phyloP scores from a whole-genome alignment of 331 rosid genomes.

The Cydonia oblonga region DNA sequence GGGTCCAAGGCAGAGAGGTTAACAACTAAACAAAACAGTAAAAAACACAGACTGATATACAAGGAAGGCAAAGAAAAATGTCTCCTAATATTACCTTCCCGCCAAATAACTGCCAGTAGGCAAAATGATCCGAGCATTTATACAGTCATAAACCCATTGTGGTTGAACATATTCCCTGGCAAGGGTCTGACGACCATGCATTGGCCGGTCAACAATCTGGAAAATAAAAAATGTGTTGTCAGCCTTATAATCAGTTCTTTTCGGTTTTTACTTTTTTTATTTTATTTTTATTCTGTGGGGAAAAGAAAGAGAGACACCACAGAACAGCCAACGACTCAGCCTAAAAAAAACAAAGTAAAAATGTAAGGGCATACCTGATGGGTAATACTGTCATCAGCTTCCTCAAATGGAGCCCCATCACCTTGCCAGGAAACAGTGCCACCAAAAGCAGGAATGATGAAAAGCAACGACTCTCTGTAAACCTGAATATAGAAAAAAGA shows the following conservation, averaged over 20 bases:
- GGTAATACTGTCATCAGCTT: constrained; percentile 60
- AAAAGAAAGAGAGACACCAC: not conserved
- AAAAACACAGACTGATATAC: not conserved
- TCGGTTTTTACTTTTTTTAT: not conserved
- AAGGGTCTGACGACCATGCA: constrained; percentile 56
- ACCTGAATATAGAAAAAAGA: constrained; percentile 34
- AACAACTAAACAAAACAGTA: not conserved
- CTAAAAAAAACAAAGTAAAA: not conserved
- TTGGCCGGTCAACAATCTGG: constrained; percentile 76
- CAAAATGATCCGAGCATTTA: constrained; percentile 64
- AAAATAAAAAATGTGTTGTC: constrained; percentile 5
- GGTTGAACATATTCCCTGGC: constrained; percentile 91
- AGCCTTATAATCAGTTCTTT: not conserved
- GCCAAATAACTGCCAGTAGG: constrained; percentile 62
- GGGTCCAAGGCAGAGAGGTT: not conserved
- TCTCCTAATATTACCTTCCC: constrained; percentile 52
- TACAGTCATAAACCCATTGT: constrained; percentile 87
- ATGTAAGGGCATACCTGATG: constrained; percentile 53
- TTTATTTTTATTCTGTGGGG: not conserved
- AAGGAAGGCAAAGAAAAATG: not conserved
- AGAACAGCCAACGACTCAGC: not conserved
- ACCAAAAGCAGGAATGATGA: constrained; percentile 85
- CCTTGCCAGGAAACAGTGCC: constrained; percentile 95
- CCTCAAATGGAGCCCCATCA: constrained; percentile 69
- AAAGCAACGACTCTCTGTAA: constrained; percentile 80